Evolutionary conservation across 306 rosid genomes (phyloP).

Genomic region (Cucurbita moschata): DNA sequence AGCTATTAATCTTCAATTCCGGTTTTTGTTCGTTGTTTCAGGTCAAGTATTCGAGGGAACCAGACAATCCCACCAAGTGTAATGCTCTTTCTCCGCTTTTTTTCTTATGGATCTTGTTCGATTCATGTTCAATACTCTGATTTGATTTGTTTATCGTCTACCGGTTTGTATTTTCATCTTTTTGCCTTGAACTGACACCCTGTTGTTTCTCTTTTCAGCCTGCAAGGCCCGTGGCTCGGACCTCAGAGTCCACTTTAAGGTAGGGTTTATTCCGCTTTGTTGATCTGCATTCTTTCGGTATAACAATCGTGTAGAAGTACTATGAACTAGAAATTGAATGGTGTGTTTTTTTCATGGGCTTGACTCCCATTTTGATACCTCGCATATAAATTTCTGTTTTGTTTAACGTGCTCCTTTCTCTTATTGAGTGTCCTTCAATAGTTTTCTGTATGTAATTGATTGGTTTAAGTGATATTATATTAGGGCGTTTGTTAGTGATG

Average conservation of each 20-base stretch:
- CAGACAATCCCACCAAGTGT: conserved; percentile 85
- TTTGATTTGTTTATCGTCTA: not conserved
- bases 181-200: not conserved
- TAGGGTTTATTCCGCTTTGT: conserved; percentile 4
- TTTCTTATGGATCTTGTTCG: not conserved
- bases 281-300: not conserved
- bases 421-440: not conserved
- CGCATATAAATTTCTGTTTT: not conserved
- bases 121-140: not conserved
- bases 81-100: not conserved
- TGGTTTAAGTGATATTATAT: not conserved
- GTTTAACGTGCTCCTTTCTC: not conserved
- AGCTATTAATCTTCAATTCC: not conserved
- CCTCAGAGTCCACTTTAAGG: conserved; percentile 94
- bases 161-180: not conserved
- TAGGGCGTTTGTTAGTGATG: not conserved
- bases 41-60: conserved; percentile 97
- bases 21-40: conserved; percentile 1
- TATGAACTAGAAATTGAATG: not conserved
- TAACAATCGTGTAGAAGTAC: not conserved
- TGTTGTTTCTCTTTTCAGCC: conserved; percentile 31
- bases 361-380: no score
- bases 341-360: not conserved
- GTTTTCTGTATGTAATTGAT: not conserved
- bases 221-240: conserved; percentile 94